These are phyloP conservation scores for Heterobasidion irregulare DNA, from an alignment of 1,284 basidiomycete genomes.

Conservation along the genomic window DNA sequence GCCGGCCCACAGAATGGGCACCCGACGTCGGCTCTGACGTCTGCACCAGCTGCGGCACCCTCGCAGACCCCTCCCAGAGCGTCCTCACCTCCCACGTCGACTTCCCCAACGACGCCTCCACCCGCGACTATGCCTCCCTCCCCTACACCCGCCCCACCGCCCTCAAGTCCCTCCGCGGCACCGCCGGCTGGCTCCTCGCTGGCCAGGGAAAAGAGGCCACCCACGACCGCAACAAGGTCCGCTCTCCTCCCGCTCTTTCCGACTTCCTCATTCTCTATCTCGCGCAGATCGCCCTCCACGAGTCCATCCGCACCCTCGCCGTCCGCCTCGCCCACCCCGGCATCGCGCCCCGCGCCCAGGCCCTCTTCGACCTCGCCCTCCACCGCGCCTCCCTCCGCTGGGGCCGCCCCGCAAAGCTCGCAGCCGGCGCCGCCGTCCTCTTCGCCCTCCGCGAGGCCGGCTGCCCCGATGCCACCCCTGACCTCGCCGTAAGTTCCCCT, in stretches of 20 bases:
- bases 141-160: conserved; percentile 19
- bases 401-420: conserved; percentile 59
- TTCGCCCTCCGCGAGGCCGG: conserved; percentile 61
- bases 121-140: conserved; percentile 14
- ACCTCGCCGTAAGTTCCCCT: conserved; percentile 46
- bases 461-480: conserved; percentile 53
- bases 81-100: conserved; percentile 42
- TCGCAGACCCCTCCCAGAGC: conserved; percentile 49
- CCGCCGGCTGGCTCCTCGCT: conserved; percentile 44
- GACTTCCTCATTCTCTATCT: conserved; percentile 10
- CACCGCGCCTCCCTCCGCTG: conserved; percentile 46
- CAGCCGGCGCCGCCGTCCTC: conserved; percentile 56
- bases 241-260: conserved; percentile 16
- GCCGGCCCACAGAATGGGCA: conserved; percentile 41
- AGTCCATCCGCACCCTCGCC: conserved; percentile 51
- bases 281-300: conserved; percentile 48
- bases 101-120: conserved; percentile 18
- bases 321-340: conserved; percentile 45
- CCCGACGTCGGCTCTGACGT: conserved; percentile 50
- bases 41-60: conserved; percentile 58
- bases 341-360: conserved; percentile 49
- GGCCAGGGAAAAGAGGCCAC: conserved; percentile 55
- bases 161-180: conserved; percentile 36
- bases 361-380: conserved; percentile 61
- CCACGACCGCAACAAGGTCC: conserved; percentile 50